Evolutionary conservation across 306 rosid species (phyloP).

Genomic region (Glycine soja): DNA sequence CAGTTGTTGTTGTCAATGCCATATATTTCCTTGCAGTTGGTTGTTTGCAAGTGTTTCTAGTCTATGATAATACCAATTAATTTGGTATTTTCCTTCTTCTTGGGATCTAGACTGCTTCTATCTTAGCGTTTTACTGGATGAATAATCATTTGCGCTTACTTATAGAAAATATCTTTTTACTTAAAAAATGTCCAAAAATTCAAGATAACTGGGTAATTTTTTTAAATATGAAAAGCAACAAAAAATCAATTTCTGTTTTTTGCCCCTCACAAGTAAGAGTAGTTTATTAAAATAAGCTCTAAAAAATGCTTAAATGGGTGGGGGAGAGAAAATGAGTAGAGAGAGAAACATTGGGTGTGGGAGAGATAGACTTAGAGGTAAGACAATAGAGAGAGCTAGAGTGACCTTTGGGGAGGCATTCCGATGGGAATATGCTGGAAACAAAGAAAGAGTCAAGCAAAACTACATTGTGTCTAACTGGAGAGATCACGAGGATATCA

Average conservation of each 20-base stretch:
- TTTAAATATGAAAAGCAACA: background rate
- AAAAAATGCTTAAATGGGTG: too few relatives aligned
- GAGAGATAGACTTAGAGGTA: too few relatives aligned
- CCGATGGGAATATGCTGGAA: too few relatives aligned
- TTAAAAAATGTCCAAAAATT: background rate
- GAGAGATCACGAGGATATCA: too few relatives aligned
- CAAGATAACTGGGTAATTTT: background rate
- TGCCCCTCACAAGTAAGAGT: background rate
- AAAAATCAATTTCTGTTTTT: background rate
- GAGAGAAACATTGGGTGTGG: too few relatives aligned
- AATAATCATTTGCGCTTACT: background rate
- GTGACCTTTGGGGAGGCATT: too few relatives aligned
- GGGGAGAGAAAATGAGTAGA: too few relatives aligned
- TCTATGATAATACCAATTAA: conserved; percentile 12
- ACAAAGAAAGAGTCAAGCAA: too few relatives aligned
- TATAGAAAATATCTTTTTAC: background rate
- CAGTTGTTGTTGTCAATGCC: background rate
- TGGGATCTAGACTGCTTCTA: background rate
- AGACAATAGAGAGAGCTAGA: too few relatives aligned
- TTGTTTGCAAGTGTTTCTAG: background rate
- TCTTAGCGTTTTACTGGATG: background rate
- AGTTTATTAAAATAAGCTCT: background rate
- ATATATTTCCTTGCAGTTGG: conserved; percentile 36
- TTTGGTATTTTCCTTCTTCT: conserved; percentile 25
- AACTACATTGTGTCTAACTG: too few relatives aligned